phyloP scores from a whole-genome alignment of 257 asterid genomes.

The Solanum tarijense region DNA sequence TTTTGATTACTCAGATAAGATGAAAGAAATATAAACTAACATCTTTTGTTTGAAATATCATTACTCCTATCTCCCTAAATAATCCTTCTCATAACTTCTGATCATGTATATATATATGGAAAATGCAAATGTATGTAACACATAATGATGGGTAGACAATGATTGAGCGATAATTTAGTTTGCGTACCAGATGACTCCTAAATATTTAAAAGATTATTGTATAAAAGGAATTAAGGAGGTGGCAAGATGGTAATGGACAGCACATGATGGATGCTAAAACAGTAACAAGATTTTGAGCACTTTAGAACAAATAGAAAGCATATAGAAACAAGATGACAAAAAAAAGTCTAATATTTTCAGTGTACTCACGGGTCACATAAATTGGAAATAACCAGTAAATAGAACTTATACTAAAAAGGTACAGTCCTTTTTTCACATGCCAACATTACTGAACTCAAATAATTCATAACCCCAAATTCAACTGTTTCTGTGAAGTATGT shows the following conservation, averaged over 20 bases:
- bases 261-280: slow-evolving; percentile 18
- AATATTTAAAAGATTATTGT: neutral
- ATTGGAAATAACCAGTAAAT: slow-evolving; percentile 33
- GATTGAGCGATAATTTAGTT: neutral
- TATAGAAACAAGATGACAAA: slow-evolving; percentile 49
- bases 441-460: slow-evolving; percentile 23
- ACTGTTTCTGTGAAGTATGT: neutral
- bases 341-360: slow-evolving; percentile 7
- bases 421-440: slow-evolving; percentile 27
- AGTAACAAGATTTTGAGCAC: neutral
- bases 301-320: slow-evolving; percentile 7
- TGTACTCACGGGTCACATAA: slow-evolving; percentile 59
- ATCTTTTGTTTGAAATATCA: neutral
- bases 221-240: neutral
- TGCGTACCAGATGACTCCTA: accelerated
- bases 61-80: neutral
- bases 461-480: slow-evolving; percentile 13
- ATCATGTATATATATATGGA: too few relatives aligned
- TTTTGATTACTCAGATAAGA: neutral
- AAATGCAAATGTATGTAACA: neutral
- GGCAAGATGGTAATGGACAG: slow-evolving; percentile 10
- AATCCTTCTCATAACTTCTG: neutral
- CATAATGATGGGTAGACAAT: neutral
- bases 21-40: neutral
- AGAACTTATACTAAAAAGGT: neutral